Evolutionary conservation across 352 stramenopile genomes (phyloP).

Genomic region (Pythium diclinum): DNA sequence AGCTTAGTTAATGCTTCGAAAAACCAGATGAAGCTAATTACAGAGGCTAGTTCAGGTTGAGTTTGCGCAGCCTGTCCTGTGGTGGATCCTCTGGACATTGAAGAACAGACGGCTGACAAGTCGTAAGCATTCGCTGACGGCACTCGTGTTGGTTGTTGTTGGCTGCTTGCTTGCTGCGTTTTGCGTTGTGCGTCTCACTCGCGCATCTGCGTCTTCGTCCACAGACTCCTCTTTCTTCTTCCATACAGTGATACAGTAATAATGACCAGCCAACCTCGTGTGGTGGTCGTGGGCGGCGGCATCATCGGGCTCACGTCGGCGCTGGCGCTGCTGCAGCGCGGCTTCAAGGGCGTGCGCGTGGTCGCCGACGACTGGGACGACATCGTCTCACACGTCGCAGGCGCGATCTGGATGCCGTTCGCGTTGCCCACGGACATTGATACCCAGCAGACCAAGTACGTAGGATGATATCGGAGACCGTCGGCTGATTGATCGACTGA

Average conservation of each 20-base stretch:
- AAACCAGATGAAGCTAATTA: background rate
- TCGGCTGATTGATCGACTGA: background rate
- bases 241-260: background rate
- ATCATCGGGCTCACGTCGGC: conserved; percentile 68
- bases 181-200: background rate
- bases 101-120: background rate
- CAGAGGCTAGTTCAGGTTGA: background rate
- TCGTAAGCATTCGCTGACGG: too few species aligned
- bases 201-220: background rate
- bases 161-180: too few species aligned
- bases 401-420: conserved; percentile 76
- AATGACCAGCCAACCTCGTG: conserved; percentile 15
- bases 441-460: conserved; percentile 37
- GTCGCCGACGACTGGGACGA: conserved; percentile 51
- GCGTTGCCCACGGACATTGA: conserved; percentile 40
- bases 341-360: conserved; percentile 44
- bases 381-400: conserved; percentile 62
- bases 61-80: background rate
- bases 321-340: conserved; percentile 54
- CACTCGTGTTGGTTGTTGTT: too few species aligned
- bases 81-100: background rate
- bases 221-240: background rate
- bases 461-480: background rate
- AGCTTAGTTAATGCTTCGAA: background rate
- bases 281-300: conserved; percentile 62